Conservation (phyloP, 176 grass and related monocot species). For the Neostapfia colusana region DNA sequence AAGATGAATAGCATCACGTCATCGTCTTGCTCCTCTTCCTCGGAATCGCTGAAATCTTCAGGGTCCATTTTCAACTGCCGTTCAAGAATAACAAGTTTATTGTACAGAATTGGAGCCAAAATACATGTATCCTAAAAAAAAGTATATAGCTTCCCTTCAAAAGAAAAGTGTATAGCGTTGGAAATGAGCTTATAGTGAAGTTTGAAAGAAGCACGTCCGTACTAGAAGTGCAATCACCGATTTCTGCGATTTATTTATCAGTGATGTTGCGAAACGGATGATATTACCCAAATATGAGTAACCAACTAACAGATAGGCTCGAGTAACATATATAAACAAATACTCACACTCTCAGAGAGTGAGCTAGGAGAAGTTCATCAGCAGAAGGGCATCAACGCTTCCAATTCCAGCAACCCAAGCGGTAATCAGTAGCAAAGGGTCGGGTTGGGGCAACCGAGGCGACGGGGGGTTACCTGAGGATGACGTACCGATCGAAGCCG, state of each 20-base stretch:
- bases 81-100: neutral
- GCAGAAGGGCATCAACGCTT: too few relatives aligned
- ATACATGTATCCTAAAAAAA: neutral
- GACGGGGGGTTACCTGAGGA: too few relatives aligned
- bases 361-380: too few relatives aligned
- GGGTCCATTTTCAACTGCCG: constrained; percentile 29
- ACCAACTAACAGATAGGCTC: neutral
- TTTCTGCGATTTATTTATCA: neutral
- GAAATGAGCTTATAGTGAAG: constrained; percentile 1
- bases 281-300: neutral
- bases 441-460: too few relatives aligned
- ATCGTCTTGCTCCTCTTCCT: constrained; percentile 36
- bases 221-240: neutral
- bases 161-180: neutral
- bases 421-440: too few relatives aligned
- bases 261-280: neutral
- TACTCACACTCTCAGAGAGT: too few relatives aligned
- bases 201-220: neutral
- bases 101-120: neutral
- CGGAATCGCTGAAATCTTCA: constrained; percentile 33
- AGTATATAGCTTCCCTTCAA: too few relatives aligned
- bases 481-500: too few relatives aligned
- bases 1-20: constrained; percentile 51
- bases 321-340: too few relatives aligned
- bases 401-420: too few relatives aligned